Evolutionary conservation across 2,329 filamentous ascomycete genomes (phyloP).

Genomic region (Aspergillus flavus): DNA sequence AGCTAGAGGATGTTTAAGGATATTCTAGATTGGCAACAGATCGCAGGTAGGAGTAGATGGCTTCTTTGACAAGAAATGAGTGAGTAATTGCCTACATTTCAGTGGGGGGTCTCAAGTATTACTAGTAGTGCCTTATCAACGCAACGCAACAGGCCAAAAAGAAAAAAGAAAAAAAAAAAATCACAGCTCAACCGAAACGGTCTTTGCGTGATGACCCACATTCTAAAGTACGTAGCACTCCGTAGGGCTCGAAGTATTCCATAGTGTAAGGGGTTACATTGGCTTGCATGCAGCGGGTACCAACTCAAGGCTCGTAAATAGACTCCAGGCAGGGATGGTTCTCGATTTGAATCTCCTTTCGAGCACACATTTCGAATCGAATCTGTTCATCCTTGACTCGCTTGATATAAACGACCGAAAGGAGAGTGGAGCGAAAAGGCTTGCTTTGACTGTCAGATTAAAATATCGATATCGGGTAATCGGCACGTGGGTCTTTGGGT

Average conservation of each 20-base stretch:
- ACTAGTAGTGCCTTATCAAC: neutral
- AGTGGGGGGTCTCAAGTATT: neutral
- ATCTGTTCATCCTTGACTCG: neutral
- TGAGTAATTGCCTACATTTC: neutral
- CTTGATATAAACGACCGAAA: neutral
- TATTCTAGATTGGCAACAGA: neutral
- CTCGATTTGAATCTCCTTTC: neutral
- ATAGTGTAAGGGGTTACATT: neutral
- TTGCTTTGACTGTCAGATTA: conserved; percentile 1
- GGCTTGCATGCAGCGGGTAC: neutral
- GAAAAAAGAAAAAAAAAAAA: neutral
- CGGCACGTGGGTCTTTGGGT: neutral
- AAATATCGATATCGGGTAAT: neutral
- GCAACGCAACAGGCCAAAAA: neutral
- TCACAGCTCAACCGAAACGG: neutral
- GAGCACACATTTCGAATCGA: neutral
- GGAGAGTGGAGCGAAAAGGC: neutral
- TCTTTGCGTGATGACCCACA: neutral
- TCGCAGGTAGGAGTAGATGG: neutral
- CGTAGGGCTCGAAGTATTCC: too few species aligned
- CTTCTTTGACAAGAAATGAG: neutral
- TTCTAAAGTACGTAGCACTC: neutral
- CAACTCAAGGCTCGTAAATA: neutral
- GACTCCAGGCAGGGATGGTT: neutral
- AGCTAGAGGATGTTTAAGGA: neutral